phyloP scores from a whole-genome alignment of 78 protist species.

The Dictyostelium purpureum region DNA sequence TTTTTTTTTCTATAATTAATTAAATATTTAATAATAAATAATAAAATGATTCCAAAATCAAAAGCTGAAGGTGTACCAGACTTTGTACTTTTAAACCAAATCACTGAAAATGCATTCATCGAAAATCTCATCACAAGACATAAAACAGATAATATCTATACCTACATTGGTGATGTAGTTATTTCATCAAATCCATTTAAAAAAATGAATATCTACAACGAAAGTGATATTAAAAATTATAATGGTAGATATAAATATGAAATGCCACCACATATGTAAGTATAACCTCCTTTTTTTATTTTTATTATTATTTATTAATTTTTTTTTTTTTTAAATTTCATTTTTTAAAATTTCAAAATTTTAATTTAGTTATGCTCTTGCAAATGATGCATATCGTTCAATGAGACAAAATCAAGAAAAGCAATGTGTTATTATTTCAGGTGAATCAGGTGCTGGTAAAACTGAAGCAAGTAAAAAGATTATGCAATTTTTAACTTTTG shows the following conservation, averaged over 20 bases:
- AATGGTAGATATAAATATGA: slow-evolving; percentile 66
- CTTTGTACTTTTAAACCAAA: slow-evolving; percentile 73
- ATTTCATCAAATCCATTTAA: slow-evolving; percentile 93
- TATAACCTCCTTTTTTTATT: background rate
- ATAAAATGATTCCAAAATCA: slow-evolving; percentile 6
- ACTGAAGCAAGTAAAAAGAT: slow-evolving; percentile 83
- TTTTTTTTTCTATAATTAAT: too few relatives aligned
- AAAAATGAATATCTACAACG: slow-evolving; percentile 49
- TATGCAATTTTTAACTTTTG: slow-evolving; percentile 93
- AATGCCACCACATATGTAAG: slow-evolving; percentile 81
- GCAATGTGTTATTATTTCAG: slow-evolving; percentile 92
- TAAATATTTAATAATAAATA: background rate
- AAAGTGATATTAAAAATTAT: slow-evolving; percentile 39
- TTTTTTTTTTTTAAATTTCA: background rate
- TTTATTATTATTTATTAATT: background rate
- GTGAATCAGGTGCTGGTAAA: slow-evolving; percentile 92
- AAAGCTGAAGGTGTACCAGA: slow-evolving; percentile 77
- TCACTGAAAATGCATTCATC: slow-evolving; percentile 80
- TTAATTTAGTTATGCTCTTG: slow-evolving; percentile 88
- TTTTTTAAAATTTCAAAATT: background rate
- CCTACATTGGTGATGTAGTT: slow-evolving; percentile 93
- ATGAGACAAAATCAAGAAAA: slow-evolving; percentile 68
- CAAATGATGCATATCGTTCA: slow-evolving; percentile 85
- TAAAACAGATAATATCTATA: slow-evolving; percentile 76
- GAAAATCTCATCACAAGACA: slow-evolving; percentile 72